Evolutionary conservation across 495 filamentous ascomycete genomes (phyloP), one percentile per base, ranked within the genome.

Genomic region (Evernia prunastri): DNA sequence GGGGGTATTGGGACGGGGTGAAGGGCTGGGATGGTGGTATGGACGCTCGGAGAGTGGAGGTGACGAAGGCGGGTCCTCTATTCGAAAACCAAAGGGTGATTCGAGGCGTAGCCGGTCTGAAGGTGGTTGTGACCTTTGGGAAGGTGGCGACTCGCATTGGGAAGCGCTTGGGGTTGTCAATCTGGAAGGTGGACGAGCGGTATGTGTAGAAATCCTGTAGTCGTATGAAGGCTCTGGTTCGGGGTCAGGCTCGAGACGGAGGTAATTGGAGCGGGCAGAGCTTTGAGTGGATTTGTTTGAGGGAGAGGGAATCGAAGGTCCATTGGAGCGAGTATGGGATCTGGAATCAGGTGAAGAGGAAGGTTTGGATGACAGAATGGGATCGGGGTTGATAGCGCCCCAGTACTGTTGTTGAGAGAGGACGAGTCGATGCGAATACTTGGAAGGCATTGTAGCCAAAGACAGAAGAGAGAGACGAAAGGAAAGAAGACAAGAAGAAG

Each of bases 351-450:
- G 42, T 37, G 35, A 27, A 35, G 62, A 40, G 29, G 33, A 17
- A 56, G 40, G 37, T 33, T 60, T 54, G 27, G 29, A 58, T 1
- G 57, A 31, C 4, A 3, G 40, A 17, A 35, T 23, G 23, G 9
- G 57, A 37, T 59, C 37, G 53, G 17, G 29, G n/a, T 69, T 35
- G 33, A 65, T 62, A 56, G 68, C 51, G 35, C 66, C 69, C 23
- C 59, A 42, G n/a, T 49, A 53, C 25, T 64, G 66, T 15, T 70
- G 65, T 31, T 67, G 63, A 45, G 68, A 66, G 29, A 72, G 49
- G 29, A 70, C 66, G 56, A 65, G 58, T 23, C 66, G 61, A 42
- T 70, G 66, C 0, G 70, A 72, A 47, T 70, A 70, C 57, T 65
- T 70, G 56, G 58, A 67, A 18, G 69, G 68, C 70, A 72, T 72